A percentile compares a stretch with the other conserved stretches of the same genome.
Evolutionary conservation across 139 green algal species (phyloP).

Genomic region (Chara braunii): DNA sequence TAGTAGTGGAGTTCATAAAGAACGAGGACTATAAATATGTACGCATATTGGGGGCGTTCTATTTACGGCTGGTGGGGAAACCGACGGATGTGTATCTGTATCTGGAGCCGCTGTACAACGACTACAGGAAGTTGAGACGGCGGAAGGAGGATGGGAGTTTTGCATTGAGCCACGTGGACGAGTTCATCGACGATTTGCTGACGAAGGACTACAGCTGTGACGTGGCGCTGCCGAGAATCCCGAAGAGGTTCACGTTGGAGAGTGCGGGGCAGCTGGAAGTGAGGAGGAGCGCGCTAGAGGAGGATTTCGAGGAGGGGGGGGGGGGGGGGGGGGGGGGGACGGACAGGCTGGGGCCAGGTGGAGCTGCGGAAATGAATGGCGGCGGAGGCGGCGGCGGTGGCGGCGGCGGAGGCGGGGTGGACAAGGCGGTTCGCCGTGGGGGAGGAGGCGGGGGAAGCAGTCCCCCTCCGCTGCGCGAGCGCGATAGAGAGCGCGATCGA

Average conservation of each 20-base stretch:
- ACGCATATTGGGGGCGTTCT: constrained; percentile 79
- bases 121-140: constrained; percentile 70
- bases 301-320: constrained; percentile 45
- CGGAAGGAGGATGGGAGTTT: constrained; percentile 46
- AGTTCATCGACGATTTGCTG: constrained; percentile 83
- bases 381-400: neutral
- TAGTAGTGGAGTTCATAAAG: constrained; percentile 94
- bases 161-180: constrained; percentile 71
- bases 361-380: neutral
- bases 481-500: neutral
- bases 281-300: constrained; percentile 30
- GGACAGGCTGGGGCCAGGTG: neutral
- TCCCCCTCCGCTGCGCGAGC: no score
- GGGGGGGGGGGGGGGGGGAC: constrained; percentile 31
- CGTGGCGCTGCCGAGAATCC: constrained; percentile 78
- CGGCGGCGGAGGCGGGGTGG: neutral
- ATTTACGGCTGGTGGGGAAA: constrained; percentile 83
- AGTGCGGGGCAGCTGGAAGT: constrained; percentile 24
- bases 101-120: constrained; percentile 94
- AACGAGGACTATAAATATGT: constrained; percentile 94
- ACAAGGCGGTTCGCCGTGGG: neutral
- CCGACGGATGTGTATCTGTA: constrained; percentile 91
- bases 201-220: constrained; percentile 85
- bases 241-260: constrained; percentile 33
- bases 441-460: no score